A percentile compares a stretch with the other conserved stretches of the same genome.
These are phyloP conservation scores for Metschnikowia henanensis DNA, from an alignment of 805 yeast species.

Conservation along the genomic window DNA sequence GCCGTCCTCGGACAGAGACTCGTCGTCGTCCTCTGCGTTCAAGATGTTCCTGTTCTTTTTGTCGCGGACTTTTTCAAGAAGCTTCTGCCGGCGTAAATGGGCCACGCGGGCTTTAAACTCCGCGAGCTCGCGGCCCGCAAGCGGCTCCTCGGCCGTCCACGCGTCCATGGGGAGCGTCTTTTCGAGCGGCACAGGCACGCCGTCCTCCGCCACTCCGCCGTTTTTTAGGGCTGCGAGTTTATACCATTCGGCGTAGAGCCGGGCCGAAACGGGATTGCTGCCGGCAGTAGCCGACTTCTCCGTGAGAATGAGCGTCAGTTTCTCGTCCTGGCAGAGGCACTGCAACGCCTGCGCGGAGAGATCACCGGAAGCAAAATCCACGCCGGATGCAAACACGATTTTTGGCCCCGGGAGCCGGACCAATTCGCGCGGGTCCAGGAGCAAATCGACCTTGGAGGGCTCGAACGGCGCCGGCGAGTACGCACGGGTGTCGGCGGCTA, in stretches of 20 bases:
- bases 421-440: slow-evolving; percentile 57
- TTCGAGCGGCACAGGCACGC: slow-evolving; percentile 55
- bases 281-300: slow-evolving; percentile 47
- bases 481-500: slow-evolving; percentile 20
- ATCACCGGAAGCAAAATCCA: slow-evolving; percentile 63
- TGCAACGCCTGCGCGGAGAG: slow-evolving; percentile 52
- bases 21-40: slow-evolving; percentile 30
- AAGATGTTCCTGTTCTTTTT: slow-evolving; percentile 39
- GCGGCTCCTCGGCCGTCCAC: slow-evolving; percentile 47
- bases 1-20: slow-evolving; percentile 32
- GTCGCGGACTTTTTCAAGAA: slow-evolving; percentile 42
- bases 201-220: slow-evolving; percentile 52
- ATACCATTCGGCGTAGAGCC: slow-evolving; percentile 56
- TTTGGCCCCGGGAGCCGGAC: slow-evolving; percentile 63
- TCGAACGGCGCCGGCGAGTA: slow-evolving; percentile 70
- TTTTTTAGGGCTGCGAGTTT: slow-evolving; percentile 34
- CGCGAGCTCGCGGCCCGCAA: slow-evolving; percentile 51
- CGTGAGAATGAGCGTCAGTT: slow-evolving; percentile 72
- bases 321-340: slow-evolving; percentile 60
- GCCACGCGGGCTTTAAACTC: slow-evolving; percentile 48
- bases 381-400: slow-evolving; percentile 76
- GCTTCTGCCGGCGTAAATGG: slow-evolving; percentile 43
- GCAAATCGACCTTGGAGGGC: slow-evolving; percentile 55
- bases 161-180: slow-evolving; percentile 42
- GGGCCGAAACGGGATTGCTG: slow-evolving; percentile 46